Evolutionary conservation across 2,329 filamentous ascomycete species (phyloP).

Genomic region (Neospermospora avenae): DNA sequence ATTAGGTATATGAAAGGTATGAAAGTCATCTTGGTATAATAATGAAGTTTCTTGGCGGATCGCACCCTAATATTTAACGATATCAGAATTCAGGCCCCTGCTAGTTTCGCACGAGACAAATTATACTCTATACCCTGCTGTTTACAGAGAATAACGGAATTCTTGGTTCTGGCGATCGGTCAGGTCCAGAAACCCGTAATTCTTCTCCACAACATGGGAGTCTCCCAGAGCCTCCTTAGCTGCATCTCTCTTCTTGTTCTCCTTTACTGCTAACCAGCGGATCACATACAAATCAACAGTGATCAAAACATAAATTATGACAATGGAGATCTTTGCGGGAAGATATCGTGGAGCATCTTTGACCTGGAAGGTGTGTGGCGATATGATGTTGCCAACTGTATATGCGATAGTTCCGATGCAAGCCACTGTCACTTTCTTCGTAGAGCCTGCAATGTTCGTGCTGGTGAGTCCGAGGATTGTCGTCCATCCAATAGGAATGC

Average conservation of each 20-base stretch:
- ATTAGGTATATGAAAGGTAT: no score
- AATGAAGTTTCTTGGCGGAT: no score
- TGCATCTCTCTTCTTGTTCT: slow-evolving; percentile 36
- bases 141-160: slow-evolving; percentile 12
- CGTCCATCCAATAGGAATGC: slow-evolving; percentile 18
- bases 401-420: slow-evolving; percentile 42
- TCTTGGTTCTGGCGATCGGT: slow-evolving; percentile 18
- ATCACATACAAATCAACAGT: slow-evolving; percentile 22
- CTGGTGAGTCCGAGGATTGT: slow-evolving; percentile 17
- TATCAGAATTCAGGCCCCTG: neutral
- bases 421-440: slow-evolving; percentile 45
- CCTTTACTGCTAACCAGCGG: slow-evolving; percentile 34
- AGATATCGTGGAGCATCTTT: slow-evolving; percentile 41
- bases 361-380: slow-evolving; percentile 43
- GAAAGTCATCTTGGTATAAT: no score
- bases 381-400: slow-evolving; percentile 43
- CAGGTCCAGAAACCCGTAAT: slow-evolving; percentile 18
- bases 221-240: slow-evolving; percentile 24
- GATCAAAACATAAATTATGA: slow-evolving; percentile 9
- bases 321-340: slow-evolving; percentile 15
- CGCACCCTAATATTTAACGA: no score
- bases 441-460: slow-evolving; percentile 41
- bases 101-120: neutral
- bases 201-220: slow-evolving; percentile 3
- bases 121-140: neutral